Percentiles rank a stretch among this genome's conserved stretches.
phyloP scores from a whole-genome alignment of 305 asterid genomes.

The Ajuga reptans region DNA sequence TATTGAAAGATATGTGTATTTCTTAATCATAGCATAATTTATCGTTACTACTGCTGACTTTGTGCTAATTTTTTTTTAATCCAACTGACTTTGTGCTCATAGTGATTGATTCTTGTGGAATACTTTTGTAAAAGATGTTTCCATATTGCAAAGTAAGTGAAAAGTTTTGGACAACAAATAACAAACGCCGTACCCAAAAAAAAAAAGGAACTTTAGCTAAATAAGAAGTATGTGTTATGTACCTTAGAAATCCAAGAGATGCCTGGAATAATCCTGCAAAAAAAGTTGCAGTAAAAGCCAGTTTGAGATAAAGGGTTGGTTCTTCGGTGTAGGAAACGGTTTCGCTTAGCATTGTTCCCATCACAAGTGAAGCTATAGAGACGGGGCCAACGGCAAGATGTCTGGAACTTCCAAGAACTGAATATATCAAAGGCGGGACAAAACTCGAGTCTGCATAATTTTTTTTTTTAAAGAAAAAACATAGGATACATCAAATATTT shows the following conservation, averaged over 20 bases:
- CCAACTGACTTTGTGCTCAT: neutral
- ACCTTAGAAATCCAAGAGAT: slow-evolving; percentile 75
- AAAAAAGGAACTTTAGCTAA: neutral
- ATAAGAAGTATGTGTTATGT: neutral
- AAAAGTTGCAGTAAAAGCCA: slow-evolving; percentile 82
- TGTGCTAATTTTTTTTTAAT: slow-evolving; percentile 7
- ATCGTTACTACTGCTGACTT: neutral
- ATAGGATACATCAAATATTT: neutral
- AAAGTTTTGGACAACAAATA: too few relatives aligned
- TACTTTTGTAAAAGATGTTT: slow-evolving; percentile 29
- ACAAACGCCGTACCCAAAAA: too few relatives aligned
- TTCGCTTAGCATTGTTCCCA: slow-evolving; percentile 91
- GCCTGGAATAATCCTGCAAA: slow-evolving; percentile 83
- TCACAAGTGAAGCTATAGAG: slow-evolving; percentile 82
- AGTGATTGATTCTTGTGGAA: slow-evolving; percentile 25
- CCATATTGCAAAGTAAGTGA: slow-evolving; percentile 27
- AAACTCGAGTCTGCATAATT: slow-evolving; percentile 80
- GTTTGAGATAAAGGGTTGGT: slow-evolving; percentile 54
- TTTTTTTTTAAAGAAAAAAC: neutral
- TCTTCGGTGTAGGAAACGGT: slow-evolving; percentile 41
- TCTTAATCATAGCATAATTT: neutral
- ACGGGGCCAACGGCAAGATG: slow-evolving; percentile 87
- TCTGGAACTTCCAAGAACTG: slow-evolving; percentile 78
- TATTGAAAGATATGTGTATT: neutral
- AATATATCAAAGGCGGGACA: slow-evolving; percentile 78